Base-by-base conservation (phyloP, 495 filamentous ascomycete genomes). In the Lentithecium fluviatile region DNA sequence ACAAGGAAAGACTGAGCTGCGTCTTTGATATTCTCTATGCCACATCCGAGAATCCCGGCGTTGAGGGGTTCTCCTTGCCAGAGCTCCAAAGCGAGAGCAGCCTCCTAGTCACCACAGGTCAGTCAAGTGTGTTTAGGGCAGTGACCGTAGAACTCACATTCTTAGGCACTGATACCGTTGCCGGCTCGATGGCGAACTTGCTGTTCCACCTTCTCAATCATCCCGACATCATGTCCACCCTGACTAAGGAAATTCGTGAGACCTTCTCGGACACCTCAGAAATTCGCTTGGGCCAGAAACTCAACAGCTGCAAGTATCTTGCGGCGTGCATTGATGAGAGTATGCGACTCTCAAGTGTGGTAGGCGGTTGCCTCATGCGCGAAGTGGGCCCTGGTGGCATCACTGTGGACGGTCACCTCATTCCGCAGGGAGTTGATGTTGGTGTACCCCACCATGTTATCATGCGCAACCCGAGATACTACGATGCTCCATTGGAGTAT, bases 361-460 rank as follows among this genome's bases (percentile, higher is more conserved):
- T 25, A 1, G 19, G 19, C 10, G 38, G 37, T n/a, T 2, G 2
- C 19, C 17, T 46, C 2, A 3, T 3, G 21, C 17, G 53, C 2
- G 40, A 29, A 8, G 40, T 46, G 1, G 8, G 26, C 4, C 2
- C 37, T 26, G 53, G 38, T 19, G 53, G 53, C 23, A 45, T 46
- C 26, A n/a, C 8, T 7, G 25, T 58, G 2, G 56, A 58, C 25
- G 46, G 46, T 8, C 2, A 42, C 2, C 15, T 11, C 21, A 40
- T 58, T n/a, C 56, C 56, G n/a, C 23, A 21, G 1, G 45, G 45
- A 3, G 43, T 48, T 19, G 45, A 50, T 5, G 56, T 58, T 13
- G 56, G 45, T 10, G n/a, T n/a, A n/a, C n/a, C n/a, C n/a, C n/a
- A n/a, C n/a, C n/a, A n/a, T n/a, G n/a, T n/a, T n/a, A n/a, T n/a